Evolutionary conservation across 352 stramenopile genomes (phyloP).

Genomic region (Thraustochytrium sp.): DNA sequence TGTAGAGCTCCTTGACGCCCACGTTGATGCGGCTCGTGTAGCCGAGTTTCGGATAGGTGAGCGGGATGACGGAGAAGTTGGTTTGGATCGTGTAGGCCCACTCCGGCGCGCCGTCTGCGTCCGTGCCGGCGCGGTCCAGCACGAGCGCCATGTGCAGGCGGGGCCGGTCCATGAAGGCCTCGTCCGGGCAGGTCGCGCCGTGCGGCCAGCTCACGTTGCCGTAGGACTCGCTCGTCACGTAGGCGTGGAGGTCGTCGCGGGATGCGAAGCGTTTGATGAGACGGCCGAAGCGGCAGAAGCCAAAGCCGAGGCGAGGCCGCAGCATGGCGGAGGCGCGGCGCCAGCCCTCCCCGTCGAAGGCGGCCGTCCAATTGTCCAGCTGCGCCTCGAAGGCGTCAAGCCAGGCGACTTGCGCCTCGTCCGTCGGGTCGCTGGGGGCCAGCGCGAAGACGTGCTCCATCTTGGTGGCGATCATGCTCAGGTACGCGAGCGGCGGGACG

Average conservation of each 20-base stretch:
- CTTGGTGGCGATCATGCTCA: slow-evolving; percentile 24
- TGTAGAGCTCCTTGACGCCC: slow-evolving; percentile 14
- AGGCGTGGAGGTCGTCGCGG: not conserved
- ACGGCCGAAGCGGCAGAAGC: slow-evolving; percentile 10
- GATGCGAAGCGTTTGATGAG: not conserved
- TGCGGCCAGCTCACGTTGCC: slow-evolving; percentile 5
- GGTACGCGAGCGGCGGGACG: not conserved
- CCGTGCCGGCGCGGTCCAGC: not conserved
- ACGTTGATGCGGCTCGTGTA: not conserved
- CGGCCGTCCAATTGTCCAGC: not conserved
- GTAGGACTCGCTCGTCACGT: slow-evolving; percentile 21
- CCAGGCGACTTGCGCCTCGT: slow-evolving; percentile 14
- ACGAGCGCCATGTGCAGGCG: slow-evolving; percentile 10
- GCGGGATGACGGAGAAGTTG: not conserved
- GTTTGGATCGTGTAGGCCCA: slow-evolving; percentile 44
- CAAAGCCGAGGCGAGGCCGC: not conserved
- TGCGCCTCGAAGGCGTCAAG: not conserved
- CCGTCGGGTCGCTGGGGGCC: not conserved
- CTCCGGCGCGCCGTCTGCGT: not conserved
- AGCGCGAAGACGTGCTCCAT: not conserved
- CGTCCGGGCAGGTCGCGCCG: not conserved
- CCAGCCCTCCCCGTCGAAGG: slow-evolving; percentile 17
- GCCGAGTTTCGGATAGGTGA: not conserved
- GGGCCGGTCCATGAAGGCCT: not conserved
- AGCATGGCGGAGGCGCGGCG: not conserved